Evolutionary conservation across 768 basidiomycete genomes (phyloP).

Genomic region (Trametes villosa): DNA sequence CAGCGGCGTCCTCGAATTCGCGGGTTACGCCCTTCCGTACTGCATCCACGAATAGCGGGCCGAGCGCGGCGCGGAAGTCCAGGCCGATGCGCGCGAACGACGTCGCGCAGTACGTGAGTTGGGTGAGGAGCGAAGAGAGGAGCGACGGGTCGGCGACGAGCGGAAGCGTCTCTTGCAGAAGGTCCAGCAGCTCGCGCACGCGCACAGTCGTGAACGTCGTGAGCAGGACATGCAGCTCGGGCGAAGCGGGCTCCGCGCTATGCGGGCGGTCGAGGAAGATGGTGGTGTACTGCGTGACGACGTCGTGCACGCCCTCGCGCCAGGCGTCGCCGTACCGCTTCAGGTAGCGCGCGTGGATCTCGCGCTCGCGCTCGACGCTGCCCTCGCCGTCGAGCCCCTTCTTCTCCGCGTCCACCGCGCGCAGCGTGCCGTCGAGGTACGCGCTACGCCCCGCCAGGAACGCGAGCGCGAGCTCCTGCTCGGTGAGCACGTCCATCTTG

Average conservation of each 20-base stretch:
- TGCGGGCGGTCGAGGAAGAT: conserved; percentile 81
- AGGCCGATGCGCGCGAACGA: conserved; percentile 92
- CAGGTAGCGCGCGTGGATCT: conserved; percentile 77
- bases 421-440: conserved; percentile 62
- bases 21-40: conserved; percentile 59
- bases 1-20: conserved; percentile 50
- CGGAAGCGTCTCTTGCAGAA: conserved; percentile 64
- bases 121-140: conserved; percentile 85
- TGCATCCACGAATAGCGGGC: conserved; percentile 66
- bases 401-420: conserved; percentile 48
- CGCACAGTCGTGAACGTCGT: conserved; percentile 67
- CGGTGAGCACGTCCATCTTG: conserved; percentile 74
- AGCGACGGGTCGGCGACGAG: conserved; percentile 61
- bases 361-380: conserved; percentile 51
- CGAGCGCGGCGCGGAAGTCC: conserved; percentile 78
- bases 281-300: conserved; percentile 86
- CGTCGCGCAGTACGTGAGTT: conserved; percentile 90
- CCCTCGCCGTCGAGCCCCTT: conserved; percentile 42
- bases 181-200: conserved; percentile 68
- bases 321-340: conserved; percentile 89
- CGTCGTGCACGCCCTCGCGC: conserved; percentile 91
- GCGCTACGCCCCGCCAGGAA: conserved; percentile 78
- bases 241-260: conserved; percentile 28
- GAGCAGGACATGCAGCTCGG: conserved; percentile 56
- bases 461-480: conserved; percentile 80